phyloP scores from a whole-genome alignment of 495 filamentous ascomycete species.

The Saxophila tyrrhenica region DNA sequence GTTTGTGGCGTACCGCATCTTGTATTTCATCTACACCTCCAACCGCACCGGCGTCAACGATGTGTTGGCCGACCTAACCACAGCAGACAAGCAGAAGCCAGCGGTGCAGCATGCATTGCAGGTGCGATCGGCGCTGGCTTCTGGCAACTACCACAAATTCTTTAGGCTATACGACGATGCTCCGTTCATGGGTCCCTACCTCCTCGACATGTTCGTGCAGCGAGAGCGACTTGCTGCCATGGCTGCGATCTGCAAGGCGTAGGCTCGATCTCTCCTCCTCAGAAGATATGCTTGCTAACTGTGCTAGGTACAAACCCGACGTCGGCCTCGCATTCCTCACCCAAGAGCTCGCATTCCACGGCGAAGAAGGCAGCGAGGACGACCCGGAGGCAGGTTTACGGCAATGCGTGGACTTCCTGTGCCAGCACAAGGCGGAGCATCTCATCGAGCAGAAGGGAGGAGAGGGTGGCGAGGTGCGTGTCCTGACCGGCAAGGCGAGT shows the following conservation, averaged over 20 bases:
- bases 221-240: conserved; percentile 87
- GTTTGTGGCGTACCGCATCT: conserved; percentile 98
- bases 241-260: conserved; percentile 87
- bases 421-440: conserved; percentile 59
- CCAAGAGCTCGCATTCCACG: conserved; percentile 91
- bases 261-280: conserved; percentile 35
- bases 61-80: conserved; percentile 91
- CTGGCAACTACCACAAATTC: conserved; percentile 94
- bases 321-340: conserved; percentile 84
- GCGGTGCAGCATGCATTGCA: conserved; percentile 85
- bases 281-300: conserved; percentile 27
- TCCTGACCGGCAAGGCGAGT: conserved; percentile 65
- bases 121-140: conserved; percentile 79
- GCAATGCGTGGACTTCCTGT: conserved; percentile 68
- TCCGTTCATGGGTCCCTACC: conserved; percentile 93
- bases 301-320: conserved; percentile 65
- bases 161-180: conserved; percentile 82
- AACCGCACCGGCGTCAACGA: conserved; percentile 98
- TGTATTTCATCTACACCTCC: conserved; percentile 98
- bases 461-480: conserved; percentile 53
- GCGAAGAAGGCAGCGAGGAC: conserved; percentile 56
- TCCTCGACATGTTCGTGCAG: conserved; percentile 97
- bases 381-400: conserved; percentile 7
- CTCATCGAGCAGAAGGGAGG: conserved; percentile 73
- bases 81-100: conserved; percentile 75